A percentile compares a stretch with the other conserved stretches of the same genome.
Evolutionary conservation across 345 rosid species (phyloP).

Genomic region (Lepidium aucheri): DNA sequence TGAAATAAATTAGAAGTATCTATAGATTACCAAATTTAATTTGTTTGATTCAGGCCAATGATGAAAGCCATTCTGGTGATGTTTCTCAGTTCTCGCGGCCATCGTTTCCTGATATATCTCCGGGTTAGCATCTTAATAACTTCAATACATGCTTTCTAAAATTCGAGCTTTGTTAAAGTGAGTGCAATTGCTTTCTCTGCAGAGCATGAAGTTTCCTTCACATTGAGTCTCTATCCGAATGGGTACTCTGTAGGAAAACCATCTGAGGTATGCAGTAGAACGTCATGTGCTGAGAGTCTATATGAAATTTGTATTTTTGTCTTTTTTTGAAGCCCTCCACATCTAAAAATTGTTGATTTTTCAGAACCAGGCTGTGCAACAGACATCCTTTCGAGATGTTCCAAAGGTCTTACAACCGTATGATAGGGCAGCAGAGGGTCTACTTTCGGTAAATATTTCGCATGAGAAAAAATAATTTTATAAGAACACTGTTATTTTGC

Average conservation of each 20-base stretch:
- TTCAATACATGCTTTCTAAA: slow-evolving; percentile 4
- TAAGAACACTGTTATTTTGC: neutral
- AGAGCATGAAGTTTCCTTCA: slow-evolving; percentile 75
- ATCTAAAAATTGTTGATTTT: slow-evolving; percentile 1
- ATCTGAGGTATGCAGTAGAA: slow-evolving; percentile 50
- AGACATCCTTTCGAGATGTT: slow-evolving; percentile 48
- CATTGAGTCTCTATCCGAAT: slow-evolving; percentile 60
- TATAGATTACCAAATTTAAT: neutral
- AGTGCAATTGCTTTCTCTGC: slow-evolving; percentile 19
- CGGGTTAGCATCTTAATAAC: slow-evolving; percentile 27
- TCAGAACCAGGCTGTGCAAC: slow-evolving; percentile 41
- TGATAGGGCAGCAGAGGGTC: slow-evolving; percentile 79
- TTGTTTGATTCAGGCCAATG: slow-evolving; percentile 35
- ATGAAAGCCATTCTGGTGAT: slow-evolving; percentile 22
- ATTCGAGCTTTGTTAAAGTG: neutral
- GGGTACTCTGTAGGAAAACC: slow-evolving; percentile 79
- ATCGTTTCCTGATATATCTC: slow-evolving; percentile 31
- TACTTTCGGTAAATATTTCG: slow-evolving; percentile 54
- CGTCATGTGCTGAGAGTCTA: neutral
- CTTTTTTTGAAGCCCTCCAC: neutral
- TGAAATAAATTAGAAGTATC: too few relatives aligned
- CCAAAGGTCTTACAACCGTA: slow-evolving; percentile 66
- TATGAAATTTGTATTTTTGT: neutral
- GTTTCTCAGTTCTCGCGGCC: slow-evolving; percentile 24
- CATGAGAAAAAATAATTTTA: neutral